These are phyloP conservation scores for Paraphoma sp. DNA, from an alignment of 2,329 filamentous ascomycete species.

Conservation along the genomic window DNA sequence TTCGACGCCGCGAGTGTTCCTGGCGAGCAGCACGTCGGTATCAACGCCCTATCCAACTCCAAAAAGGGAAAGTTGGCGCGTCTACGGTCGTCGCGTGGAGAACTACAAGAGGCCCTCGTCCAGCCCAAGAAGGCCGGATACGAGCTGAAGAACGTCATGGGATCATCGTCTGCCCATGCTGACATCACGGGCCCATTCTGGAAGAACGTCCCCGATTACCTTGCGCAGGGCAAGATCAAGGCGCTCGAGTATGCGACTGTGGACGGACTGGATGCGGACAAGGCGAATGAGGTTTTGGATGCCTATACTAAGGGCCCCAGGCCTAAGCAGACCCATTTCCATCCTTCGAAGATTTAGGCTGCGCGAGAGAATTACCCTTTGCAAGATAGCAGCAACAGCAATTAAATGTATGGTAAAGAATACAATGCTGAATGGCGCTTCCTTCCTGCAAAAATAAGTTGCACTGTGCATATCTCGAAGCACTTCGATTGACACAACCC, in stretches of 20 bases:
- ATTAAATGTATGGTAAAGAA: too few species aligned
- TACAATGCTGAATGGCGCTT: too few species aligned
- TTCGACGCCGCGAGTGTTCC: slow-evolving; percentile 44
- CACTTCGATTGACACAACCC: too few species aligned
- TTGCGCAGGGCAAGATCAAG: slow-evolving; percentile 40
- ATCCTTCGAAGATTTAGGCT: not conserved
- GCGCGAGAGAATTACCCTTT: too few species aligned
- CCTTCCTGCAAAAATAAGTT: too few species aligned
- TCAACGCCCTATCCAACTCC: slow-evolving; percentile 45
- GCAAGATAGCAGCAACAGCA: too few species aligned
- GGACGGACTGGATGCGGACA: slow-evolving; percentile 37
- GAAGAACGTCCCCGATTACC: slow-evolving; percentile 35
- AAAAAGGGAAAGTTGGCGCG: slow-evolving; percentile 45
- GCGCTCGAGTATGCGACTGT: slow-evolving; percentile 36
- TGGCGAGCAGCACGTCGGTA: slow-evolving; percentile 33
- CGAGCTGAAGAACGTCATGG: slow-evolving; percentile 35
- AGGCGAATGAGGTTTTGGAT: slow-evolving; percentile 47
- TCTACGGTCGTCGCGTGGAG: slow-evolving; percentile 30
- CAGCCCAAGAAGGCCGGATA: slow-evolving; percentile 42
- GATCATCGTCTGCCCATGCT: slow-evolving; percentile 30
- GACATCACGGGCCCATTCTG: slow-evolving; percentile 43
- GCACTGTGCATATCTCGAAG: too few species aligned
- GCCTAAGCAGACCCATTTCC: not conserved
- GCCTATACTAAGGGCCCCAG: slow-evolving; percentile 43
- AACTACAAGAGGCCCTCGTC: slow-evolving; percentile 30